Evolutionary conservation across 345 rosid genomes (phyloP), one percentile per base, ranked within the genome.

Genomic region (Odontarrhena argentea): DNA sequence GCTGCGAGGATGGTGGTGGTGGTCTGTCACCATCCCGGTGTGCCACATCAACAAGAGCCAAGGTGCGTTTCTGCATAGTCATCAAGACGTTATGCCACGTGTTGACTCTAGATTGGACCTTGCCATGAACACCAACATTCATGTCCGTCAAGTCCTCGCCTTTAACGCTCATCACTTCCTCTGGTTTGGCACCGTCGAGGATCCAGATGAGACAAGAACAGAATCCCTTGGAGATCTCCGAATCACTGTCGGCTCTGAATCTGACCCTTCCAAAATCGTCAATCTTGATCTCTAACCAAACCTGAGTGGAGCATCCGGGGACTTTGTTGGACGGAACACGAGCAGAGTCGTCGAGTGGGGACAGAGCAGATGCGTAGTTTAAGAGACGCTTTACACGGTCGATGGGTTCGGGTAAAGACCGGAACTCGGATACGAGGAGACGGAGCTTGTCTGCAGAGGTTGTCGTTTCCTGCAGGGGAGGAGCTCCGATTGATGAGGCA

Each of bases 161-260:
- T 73, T 69, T 77, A n/a, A 90, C 82, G 8, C 61, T 70, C 68
- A 81, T 25, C 22, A 93, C 91, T 80, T 89, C 98, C 75, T 82
- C 91, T 8, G 96, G 90, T 28, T 71, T 77, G 9, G 88, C 87
- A 4, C 91, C 97, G 69, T 92, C 93, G 41, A 90, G 85, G 77
- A 84, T 55, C 96, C 85, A 82, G 5, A 93, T 77, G 40, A 93
- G 69, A 71, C 97, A 93, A 13, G 86, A 84, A 45, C 85, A 76
- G 47, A 85, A 93, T 13, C 97, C 97, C 49, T 86, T 87, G 0
- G 90, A 82, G 56, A 93, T 88, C 83, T 93, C 97, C 2, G 97
- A 92, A 15, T 92, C 98, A 68, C 98, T 92, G 56, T 87, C 94
- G 2, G 92, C 92, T 64, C 69, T 76, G 59, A 90, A 86, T 61